phyloP scores from a whole-genome alignment of 768 basidiomycete genomes.

The Lactarius trivialis region DNA sequence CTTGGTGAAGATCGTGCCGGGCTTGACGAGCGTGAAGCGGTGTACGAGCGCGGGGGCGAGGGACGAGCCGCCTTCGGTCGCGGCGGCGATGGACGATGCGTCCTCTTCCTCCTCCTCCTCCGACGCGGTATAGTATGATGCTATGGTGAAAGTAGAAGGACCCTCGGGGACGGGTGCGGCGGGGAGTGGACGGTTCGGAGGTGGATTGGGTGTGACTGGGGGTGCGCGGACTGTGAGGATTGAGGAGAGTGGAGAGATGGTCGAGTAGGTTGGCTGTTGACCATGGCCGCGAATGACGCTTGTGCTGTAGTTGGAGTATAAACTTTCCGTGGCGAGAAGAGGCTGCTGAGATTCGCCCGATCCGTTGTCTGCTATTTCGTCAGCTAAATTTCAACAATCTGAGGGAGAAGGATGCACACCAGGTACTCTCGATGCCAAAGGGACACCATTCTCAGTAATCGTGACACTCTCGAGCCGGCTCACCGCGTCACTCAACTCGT shows the following conservation, averaged over 20 bases:
- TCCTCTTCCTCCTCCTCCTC: slow-evolving; percentile 26
- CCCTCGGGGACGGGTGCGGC: slow-evolving; percentile 14
- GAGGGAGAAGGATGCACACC: slow-evolving; percentile 10
- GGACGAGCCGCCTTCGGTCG: slow-evolving; percentile 71
- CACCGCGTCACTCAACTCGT: slow-evolving; percentile 60
- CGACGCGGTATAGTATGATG: slow-evolving; percentile 58
- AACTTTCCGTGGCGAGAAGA: slow-evolving; percentile 42
- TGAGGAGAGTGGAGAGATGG: slow-evolving; percentile 32
- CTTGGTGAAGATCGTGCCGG: slow-evolving; percentile 49
- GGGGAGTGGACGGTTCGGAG: slow-evolving; percentile 11
- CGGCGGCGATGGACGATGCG: slow-evolving; percentile 45
- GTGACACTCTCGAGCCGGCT: slow-evolving; percentile 46
- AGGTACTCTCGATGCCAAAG: slow-evolving; percentile 1
- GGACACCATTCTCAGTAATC: slow-evolving; percentile 35
- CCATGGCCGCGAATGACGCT: slow-evolving; percentile 53
- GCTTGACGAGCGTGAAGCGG: slow-evolving; percentile 82
- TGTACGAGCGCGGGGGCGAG: slow-evolving; percentile 55
- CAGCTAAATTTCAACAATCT: neutral
- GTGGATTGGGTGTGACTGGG: neutral
- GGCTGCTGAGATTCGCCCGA: slow-evolving; percentile 35
- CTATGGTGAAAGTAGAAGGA: slow-evolving; percentile 23
- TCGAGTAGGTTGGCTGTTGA: slow-evolving; percentile 29
- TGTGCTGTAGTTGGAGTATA: slow-evolving; percentile 59
- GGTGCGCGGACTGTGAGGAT: slow-evolving; percentile 47
- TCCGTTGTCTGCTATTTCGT: slow-evolving; percentile 1